Evolutionary conservation across 345 rosid genomes (phyloP).

Genomic region (Cochlearia excelsa): DNA sequence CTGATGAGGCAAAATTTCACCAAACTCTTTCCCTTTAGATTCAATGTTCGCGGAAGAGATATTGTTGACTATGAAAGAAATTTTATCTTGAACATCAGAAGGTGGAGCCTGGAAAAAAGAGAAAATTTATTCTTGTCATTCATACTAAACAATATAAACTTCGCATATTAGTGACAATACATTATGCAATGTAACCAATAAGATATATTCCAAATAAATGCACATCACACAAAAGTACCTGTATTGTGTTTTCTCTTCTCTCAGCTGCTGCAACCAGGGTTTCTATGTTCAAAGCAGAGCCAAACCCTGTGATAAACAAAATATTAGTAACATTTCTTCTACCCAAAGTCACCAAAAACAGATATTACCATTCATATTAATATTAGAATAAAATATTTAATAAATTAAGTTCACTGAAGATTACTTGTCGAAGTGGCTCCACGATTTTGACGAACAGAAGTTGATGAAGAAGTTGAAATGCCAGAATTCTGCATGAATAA

Average conservation of each 20-base stretch:
- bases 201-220: not conserved
- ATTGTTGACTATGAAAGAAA: conserved; percentile 85
- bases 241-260: conserved; percentile 80
- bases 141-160: not conserved
- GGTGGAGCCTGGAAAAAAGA: conserved; percentile 63
- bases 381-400: not conserved
- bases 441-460: conserved; percentile 60
- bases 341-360: not conserved
- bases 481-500: conserved; percentile 41
- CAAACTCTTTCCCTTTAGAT: conserved; percentile 74
- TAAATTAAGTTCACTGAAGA: conserved; percentile 22
- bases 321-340: conserved; percentile 9
- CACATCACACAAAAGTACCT: conserved; percentile 44
- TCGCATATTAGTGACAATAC: conserved; percentile 8
- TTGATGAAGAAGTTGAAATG: conserved; percentile 48
- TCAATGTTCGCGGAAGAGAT: conserved; percentile 76
- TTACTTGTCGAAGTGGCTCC: conserved; percentile 77
- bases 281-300: conserved; percentile 93
- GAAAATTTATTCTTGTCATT: conserved; percentile 9
- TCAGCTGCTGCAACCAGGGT: conserved; percentile 96
- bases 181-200: conserved; percentile 14
- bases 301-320: conserved; percentile 60
- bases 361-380: not conserved
- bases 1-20: conserved; percentile 75
- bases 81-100: conserved; percentile 78